These are phyloP conservation scores for Erigeron philadelphicus DNA, from an alignment of 140 eudicot species.

Conservation along the genomic window DNA sequence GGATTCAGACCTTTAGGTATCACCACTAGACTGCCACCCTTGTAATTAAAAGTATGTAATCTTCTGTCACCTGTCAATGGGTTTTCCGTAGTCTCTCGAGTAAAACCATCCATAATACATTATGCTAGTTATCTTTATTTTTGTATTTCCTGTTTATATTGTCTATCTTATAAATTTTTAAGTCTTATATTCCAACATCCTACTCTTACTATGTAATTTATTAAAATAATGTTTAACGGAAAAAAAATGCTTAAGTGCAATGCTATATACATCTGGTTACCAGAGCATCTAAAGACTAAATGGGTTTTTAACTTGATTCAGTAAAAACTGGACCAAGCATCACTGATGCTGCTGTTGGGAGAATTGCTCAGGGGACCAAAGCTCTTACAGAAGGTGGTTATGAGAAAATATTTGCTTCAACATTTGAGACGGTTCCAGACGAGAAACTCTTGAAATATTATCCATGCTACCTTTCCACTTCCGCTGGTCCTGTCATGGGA, in stretches of 20 bases:
- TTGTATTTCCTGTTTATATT: neutral
- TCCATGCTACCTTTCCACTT: slow-evolving; percentile 89
- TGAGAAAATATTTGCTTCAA: slow-evolving; percentile 70
- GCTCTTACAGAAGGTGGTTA: slow-evolving; percentile 96
- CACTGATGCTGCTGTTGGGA: slow-evolving; percentile 89
- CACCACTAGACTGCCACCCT: too few relatives aligned
- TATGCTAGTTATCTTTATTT: neutral
- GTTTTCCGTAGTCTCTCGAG: neutral
- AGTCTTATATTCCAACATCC: neutral
- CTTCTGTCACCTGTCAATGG: slow-evolving; percentile 1
- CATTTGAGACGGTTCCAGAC: slow-evolving; percentile 81
- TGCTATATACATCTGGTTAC: neutral
- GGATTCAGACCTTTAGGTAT: too few relatives aligned
- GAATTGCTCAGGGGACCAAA: slow-evolving; percentile 85
- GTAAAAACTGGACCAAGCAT: slow-evolving; percentile 93
- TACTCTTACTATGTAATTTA: neutral
- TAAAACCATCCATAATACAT: slow-evolving; percentile 8
- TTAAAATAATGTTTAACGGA: neutral
- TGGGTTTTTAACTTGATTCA: slow-evolving; percentile 25
- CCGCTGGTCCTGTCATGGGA: slow-evolving; percentile 98
- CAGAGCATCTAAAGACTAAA: neutral
- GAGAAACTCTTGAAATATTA: slow-evolving; percentile 64
- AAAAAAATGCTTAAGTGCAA: neutral
- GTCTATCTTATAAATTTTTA: neutral
- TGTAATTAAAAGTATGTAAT: too few relatives aligned